Base-by-base conservation (phyloP, 2,329 filamentous ascomycete species). In the Zymoseptoria ardabiliae region DNA sequence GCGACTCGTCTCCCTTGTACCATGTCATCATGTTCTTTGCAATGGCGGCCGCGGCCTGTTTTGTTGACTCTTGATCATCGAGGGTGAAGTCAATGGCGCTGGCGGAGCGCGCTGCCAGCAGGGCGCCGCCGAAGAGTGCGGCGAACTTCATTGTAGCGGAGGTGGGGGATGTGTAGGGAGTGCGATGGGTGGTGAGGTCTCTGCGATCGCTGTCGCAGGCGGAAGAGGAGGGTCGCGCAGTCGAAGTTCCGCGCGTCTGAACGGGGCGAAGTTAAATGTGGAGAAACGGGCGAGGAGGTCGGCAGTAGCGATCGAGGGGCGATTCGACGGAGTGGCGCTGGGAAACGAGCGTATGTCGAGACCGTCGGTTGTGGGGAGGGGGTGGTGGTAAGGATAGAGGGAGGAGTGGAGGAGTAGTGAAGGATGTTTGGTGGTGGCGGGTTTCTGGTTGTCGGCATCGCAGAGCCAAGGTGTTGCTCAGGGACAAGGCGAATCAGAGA, bases 1-100 rank as follows among this genome's bases (percentile, higher is more conserved):
- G 60, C 1, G 79, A 76, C 50, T 75, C 67, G 61, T 83, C 80
- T 13, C 81, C 81, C 45, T 72, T 73, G 66, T 83, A 83, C 64
- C 78, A 79, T 17, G 68, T 66, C 73, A 82, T 77, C 54, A 56
- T 56, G 35, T 78, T 77, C 58, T 77, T 72, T 3, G 79, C 79
- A 20, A 73, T 69, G 8, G 70, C 69, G 9, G 64, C 67, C 7
- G 77, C 76, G 30, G 77, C 77, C 58, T 67, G 56, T 61, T 76
- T 76, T 63, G 79, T 74, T 0, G 77, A 78, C 49, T 73, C 75
- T 45, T 52, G 22, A 35, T 58, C 51, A 22, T 49, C 53, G 49
- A 64, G 22, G 52, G 65, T 58, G 22, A 68, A 55, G 10, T 61
- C 30, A 13, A 68, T 61, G 17, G 61, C 65, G 13, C 19, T 53